Evolutionary conservation across 1,139 yeast genomes (phyloP), one percentile per base, ranked within the genome.

Genomic region (Diutina mesorugosa): DNA sequence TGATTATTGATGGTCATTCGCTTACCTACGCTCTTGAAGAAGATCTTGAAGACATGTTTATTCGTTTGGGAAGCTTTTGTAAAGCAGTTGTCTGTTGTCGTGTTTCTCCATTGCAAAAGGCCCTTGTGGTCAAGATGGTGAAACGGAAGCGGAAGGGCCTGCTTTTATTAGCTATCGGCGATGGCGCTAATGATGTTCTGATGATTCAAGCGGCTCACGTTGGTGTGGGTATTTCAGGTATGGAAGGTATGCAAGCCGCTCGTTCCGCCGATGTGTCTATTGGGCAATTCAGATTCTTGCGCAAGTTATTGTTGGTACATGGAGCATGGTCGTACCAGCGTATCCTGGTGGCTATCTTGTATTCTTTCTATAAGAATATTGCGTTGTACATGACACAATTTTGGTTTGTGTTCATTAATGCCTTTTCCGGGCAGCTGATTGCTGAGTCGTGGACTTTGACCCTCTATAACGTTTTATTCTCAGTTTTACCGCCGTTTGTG

Each of bases 161-260:
- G 0, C 73, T 93, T 64, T 72, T 95, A 30, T 76, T 95, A 60
- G 98, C 99, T 0, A 87, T 93, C 66, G 99, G 99, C 56, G 99
- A 93, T 72, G 99, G 99, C 63, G 97, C 99, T 4, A 93, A 93
- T 67, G 99, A 93, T 73, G 99, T 93, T 38, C 88, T 96, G 52
- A 93, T 93, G 99, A 93, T 93, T 63, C 99, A 93, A 70, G 97
- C 98, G 14, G 99, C 99, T 0, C 97, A 93, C 69, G 96, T 93
- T 56, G 99, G 99, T 59, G 95, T 93, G 53, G 99, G 99, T 67
- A 93, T 93, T 62, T 89, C 95, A 66, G 99, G 99, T 63, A 88
- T 90, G 89, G 99, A 95, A 72, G 99, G 99, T 63, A 91, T 91
- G 90, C 99, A 95, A 70, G 99, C 99, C 8, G 98, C 99, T 0